Base-by-base conservation (phyloP, 73 alveolate genomes). In the Paramecium pentaurelia region DNA sequence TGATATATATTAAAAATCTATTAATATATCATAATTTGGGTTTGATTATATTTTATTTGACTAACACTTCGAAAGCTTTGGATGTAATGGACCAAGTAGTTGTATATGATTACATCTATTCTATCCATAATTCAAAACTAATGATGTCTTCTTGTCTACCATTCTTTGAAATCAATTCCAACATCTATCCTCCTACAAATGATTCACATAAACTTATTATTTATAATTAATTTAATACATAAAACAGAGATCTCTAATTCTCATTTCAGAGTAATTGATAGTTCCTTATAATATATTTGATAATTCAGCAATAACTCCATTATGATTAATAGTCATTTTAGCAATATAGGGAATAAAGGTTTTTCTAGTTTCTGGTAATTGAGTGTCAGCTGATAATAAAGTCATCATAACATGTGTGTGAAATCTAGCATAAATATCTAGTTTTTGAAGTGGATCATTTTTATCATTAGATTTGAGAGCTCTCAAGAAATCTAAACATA, bases 401-500 rank as follows among this genome's bases (percentile, higher is more conserved):
- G 87, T 73, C 87, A 73, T 73, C 87, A 73, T 37, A 8, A 73
- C 18, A 37, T 73, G 87, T 12, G 64, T 73, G 47, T 34, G 58
- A 38, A 73, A 73, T 73, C 87, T 73, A 6, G 60, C 58, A 73
- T 73, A 73, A 2, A 73, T 10, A 73, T 73, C 87, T 12, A 73
- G n/a, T 73, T 40, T 73, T 11, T 73, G n/a, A 1, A 73, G 64
- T 16, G 87, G 60, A 34, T 73, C 87, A 37, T 73, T 73, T 8
- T 34, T 37, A 73, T 73, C 68, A 9, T 12, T 16, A 5, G 87
- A 73, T 73, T 40, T 37, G n/a, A 94, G 64, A n/a, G 95, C 98
- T 28, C 98, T 95, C 12, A 95, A 30, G 44, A 97, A 90, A 64
- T 97, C 99, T n/a, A 97, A 86, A 60, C 95, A 54, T 27, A 97